Evolutionary conservation across 805 yeast species (phyloP).

Genomic region (Kuraishia floccosa): DNA sequence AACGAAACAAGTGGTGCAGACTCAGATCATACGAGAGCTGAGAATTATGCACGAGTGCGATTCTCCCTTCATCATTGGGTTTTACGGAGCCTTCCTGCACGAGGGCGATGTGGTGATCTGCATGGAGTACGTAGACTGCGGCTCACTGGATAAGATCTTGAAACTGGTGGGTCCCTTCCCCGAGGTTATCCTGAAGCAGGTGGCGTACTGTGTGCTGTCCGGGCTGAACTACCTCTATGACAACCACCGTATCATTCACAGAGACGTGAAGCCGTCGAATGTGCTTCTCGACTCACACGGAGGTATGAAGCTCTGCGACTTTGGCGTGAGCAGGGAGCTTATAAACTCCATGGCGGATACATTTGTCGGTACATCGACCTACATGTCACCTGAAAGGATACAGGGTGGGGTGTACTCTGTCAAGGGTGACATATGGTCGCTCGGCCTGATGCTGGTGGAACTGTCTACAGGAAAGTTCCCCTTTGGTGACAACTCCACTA

Average conservation of each 20-base stretch:
- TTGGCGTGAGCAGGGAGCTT: slow-evolving; percentile 89
- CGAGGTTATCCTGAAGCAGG: slow-evolving; percentile 57
- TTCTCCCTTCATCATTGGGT: slow-evolving; percentile 74
- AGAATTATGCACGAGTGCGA: slow-evolving; percentile 86
- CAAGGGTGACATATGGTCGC: slow-evolving; percentile 96
- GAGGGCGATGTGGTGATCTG: slow-evolving; percentile 75
- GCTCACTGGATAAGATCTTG: slow-evolving; percentile 76
- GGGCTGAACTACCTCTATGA: slow-evolving; percentile 79
- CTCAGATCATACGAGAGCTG: slow-evolving; percentile 80
- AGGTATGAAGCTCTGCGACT: slow-evolving; percentile 85
- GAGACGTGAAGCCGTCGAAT: slow-evolving; percentile 95
- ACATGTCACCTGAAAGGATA: slow-evolving; percentile 96
- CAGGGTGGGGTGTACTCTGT: slow-evolving; percentile 90
- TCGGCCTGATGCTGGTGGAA: slow-evolving; percentile 85
- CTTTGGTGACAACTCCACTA: slow-evolving; percentile 31
- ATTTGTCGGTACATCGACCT: slow-evolving; percentile 95
- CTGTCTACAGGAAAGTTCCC: slow-evolving; percentile 80
- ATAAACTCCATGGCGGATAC: slow-evolving; percentile 95
- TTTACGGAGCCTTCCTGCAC: slow-evolving; percentile 80
- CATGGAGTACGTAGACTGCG: slow-evolving; percentile 95
- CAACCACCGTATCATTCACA: slow-evolving; percentile 79
- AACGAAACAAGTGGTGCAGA: slow-evolving; percentile 62
- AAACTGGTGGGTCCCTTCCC: slow-evolving; percentile 52
- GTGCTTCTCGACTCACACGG: slow-evolving; percentile 83
- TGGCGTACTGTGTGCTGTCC: slow-evolving; percentile 64